Evolutionary conservation across 305 asterid species (phyloP), one percentile per base, ranked within the genome.

Genomic region (Solanum hybrid): DNA sequence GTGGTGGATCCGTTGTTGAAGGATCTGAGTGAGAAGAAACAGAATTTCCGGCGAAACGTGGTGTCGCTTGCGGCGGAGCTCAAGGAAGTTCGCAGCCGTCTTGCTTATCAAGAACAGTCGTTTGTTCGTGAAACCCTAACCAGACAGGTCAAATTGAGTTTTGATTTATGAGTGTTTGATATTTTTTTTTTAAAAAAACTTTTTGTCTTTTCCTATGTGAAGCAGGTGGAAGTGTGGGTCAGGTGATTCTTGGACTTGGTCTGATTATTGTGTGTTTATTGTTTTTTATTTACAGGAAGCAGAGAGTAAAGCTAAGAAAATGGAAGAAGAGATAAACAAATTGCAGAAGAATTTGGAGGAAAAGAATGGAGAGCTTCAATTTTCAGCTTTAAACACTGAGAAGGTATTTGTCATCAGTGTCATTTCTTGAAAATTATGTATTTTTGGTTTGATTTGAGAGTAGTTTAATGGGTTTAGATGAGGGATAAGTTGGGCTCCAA

Each of bases 31-130:
- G 99, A 97, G 94, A 94, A 94, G 93, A 97, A 97, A 91, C 98
- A 95, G 94, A 97, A 89, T 77, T 95, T 97, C 93, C 95, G 98
- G 91, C 95, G 98, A 89, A 96, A 92, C 96, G 99, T 96, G 88
- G 98, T 95, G 88, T 95, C 96, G 45, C 92, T 97, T 34, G 99
- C 99, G 92, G 94, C 96, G 91, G 99, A 97, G 97, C 97, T 97
- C 32, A 97, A 96, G 93, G 98, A 96, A 40, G 93, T 94, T 42
- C 95, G 98, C 88, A 85, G 91, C 90, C 97, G 98, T 71, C 94
- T 97, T 14, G 94, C 95, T 75, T 92, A 94, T 82, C 95, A 95
- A 78, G 96, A 96, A 60, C 96, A 93, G 91, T 92, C 92, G 35
- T 90, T 90, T 88, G 94, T 91, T 85, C 93, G 91, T 14, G 98